Conservation (phyloP, 1,139 yeast species). For the Cylindricascospora bacillispora region DNA sequence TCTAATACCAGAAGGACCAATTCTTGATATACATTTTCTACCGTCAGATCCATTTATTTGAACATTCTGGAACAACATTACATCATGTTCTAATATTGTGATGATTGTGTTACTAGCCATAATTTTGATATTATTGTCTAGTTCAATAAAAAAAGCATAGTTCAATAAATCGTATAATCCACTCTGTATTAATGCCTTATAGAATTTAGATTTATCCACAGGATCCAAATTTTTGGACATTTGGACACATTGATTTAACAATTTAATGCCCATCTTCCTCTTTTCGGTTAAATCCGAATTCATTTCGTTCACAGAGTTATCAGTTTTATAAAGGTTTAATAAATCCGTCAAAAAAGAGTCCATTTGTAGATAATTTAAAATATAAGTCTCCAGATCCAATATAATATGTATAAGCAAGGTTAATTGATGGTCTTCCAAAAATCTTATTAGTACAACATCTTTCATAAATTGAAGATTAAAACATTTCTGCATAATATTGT, state of each 20-base stretch:
- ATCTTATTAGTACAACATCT: conserved; percentile 73
- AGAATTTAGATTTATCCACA: conserved; percentile 53
- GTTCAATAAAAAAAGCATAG: conserved; percentile 55
- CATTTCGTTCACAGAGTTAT: conserved; percentile 7
- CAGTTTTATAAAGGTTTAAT: conserved; percentile 41
- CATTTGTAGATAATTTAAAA: conserved; percentile 53
- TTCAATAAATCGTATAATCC: conserved; percentile 63
- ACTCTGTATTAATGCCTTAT: conserved; percentile 45
- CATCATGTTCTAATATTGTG: conserved; percentile 75
- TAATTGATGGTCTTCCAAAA: conserved; percentile 69
- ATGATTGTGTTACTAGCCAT: conserved; percentile 76
- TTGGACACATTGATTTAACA: conserved; percentile 69
- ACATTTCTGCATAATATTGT: conserved; percentile 53
- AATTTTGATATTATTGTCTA: conserved; percentile 38
- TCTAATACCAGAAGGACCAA: conserved; percentile 2
- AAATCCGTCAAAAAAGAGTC: conserved; percentile 38
- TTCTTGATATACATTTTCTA: conserved; percentile 14
- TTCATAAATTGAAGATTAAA: conserved; percentile 67
- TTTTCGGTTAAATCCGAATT: conserved; percentile 18
- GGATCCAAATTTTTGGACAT: conserved; percentile 60
- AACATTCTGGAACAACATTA: conserved; percentile 42
- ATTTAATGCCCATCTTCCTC: conserved; percentile 59
- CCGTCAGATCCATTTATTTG: conserved; percentile 8
- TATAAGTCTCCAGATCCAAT: conserved; percentile 25
- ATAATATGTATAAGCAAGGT: conserved; percentile 39